These are phyloP conservation scores for Pythium rhizo-oryzae DNA, from an alignment of 352 stramenopile genomes.

Conservation along the genomic window DNA sequence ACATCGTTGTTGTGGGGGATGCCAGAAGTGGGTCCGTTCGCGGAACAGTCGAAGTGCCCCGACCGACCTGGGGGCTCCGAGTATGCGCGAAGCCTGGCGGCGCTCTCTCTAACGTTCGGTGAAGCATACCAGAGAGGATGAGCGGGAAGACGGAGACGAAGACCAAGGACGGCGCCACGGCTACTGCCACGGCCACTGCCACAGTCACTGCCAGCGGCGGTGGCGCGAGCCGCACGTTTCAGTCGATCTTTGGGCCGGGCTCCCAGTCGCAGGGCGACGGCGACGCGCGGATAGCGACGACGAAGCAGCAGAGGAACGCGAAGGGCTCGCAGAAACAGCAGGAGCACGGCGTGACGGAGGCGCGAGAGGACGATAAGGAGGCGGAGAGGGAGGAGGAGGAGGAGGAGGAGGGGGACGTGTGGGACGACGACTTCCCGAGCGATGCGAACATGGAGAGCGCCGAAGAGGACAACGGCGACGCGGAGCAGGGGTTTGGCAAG, in stretches of 20 bases:
- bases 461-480: slow-evolving; percentile 13
- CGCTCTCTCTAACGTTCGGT: slow-evolving; percentile 5
- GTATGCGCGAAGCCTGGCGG: slow-evolving; percentile 21
- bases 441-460: slow-evolving; percentile 19
- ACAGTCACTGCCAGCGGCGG: background rate
- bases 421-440: slow-evolving; percentile 46
- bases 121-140: background rate
- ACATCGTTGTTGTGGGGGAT: background rate
- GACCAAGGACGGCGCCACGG: background rate
- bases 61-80: slow-evolving; percentile 13
- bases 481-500: background rate
- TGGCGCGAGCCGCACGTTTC: slow-evolving; percentile 69
- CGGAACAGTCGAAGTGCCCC: slow-evolving; percentile 24
- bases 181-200: background rate
- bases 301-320: too few species aligned
- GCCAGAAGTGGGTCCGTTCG: slow-evolving; percentile 27
- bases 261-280: slow-evolving; percentile 8
- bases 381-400: background rate
- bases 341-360: too few species aligned
- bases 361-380: background rate
- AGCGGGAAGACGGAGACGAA: background rate
- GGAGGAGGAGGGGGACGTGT: slow-evolving; percentile 44
- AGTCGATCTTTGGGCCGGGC: slow-evolving; percentile 53
- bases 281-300: background rate
- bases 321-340: background rate